Evolutionary conservation across 225 moss, liverwort and hornwort species (phyloP), one percentile per base, ranked within the genome.

Genomic region (Climacium dendroides): DNA sequence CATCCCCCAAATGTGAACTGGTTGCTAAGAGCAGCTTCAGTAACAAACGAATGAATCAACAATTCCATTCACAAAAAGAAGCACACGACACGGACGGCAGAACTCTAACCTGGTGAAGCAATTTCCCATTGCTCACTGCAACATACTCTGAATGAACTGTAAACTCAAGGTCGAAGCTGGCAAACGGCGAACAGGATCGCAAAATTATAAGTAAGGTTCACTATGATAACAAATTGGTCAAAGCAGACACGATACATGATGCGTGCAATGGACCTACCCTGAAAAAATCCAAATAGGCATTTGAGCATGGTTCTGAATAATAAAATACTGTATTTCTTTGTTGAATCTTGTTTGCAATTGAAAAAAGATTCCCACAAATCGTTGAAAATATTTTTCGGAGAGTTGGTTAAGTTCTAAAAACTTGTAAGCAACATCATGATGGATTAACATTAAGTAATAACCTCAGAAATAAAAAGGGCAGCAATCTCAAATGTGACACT

Each of bases 41-140:
- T 41, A n/a, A 41, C 54, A 79, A 59, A 58, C 30, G 30, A 86
- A 88, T 17, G 16, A 79, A 83, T 37, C 47, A 83, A 77, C 76
- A 77, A 58, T 83, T 83, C 82, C 77, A 59, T 84, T 34, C 28
- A 82, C 48, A 16, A 79, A 79, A 71, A 78, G 45, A 65, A 88
- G 52, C 53, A 88, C 52, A 63, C 35, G 32, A 64, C 32, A 45
- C 7, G 45, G 47, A 65, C 70, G 81, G 60, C 81, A 78, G 45
- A 82, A 80, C 52, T 69, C 78, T 80, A 83, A 97, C 97, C 98
- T 99, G 97, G 85, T 96, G 92, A 84, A 97, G 94, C 90, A 99
- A 91, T 85, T 96, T 95, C 32, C 98, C 98, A 94, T 94, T 96
- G 95, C 98, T 99, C 74, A 97, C 97, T 89, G 97, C 98, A 87